Conservation (phyloP, 106 monocot genomes). For the Narthecium ossifragum region DNA sequence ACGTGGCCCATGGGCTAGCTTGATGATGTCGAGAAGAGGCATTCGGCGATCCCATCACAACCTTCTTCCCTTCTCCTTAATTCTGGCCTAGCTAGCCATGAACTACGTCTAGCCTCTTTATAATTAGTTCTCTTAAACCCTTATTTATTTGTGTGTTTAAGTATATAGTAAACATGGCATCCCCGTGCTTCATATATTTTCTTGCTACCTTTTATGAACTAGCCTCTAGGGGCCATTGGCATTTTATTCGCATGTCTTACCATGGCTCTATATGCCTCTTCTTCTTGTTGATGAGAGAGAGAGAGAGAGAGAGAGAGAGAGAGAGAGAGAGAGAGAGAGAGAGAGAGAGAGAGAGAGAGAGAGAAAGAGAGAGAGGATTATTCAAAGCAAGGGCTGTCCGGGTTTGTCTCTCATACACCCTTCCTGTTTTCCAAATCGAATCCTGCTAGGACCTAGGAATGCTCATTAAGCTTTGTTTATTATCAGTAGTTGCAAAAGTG, state of each 20-base stretch:
- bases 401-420: constrained; percentile 33
- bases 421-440: constrained; percentile 51
- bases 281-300: no score
- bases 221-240: no score
- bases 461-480: constrained; percentile 19
- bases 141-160: no score
- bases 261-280: no score
- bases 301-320: constrained; percentile 1
- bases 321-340: not conserved
- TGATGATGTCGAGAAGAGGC: not conserved
- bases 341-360: not conserved
- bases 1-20: constrained; percentile 11
- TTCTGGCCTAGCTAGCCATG: not conserved
- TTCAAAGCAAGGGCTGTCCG: constrained; percentile 27
- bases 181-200: no score
- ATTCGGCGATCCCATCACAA: no score
- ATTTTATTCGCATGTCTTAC: no score
- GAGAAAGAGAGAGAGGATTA: constrained; percentile 4
- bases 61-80: not conserved
- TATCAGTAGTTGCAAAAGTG: constrained; percentile 20
- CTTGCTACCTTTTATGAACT: no score
- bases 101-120: not conserved
- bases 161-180: no score
- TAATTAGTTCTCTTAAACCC: no score
- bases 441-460: constrained; percentile 45